Evolutionary conservation across 495 filamentous ascomycete genomes (phyloP), one percentile per base, ranked within the genome.

Genomic region (Margaritispora aquatica): DNA sequence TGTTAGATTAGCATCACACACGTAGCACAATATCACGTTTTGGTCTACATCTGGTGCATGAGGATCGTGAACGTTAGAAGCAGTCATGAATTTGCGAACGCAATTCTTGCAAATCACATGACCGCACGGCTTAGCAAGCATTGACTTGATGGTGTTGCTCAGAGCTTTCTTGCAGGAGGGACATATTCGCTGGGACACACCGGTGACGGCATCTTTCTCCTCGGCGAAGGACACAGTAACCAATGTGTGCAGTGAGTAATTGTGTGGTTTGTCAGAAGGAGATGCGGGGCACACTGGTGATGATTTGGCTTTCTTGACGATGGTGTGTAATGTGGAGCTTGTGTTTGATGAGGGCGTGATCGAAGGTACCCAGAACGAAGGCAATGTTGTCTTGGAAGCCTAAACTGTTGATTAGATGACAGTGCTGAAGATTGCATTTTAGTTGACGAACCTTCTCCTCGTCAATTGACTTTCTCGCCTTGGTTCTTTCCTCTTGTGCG

Each of bases 291-390:
- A 98, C 1, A 88, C 74, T 1, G 94, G 92, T 20, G 80, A 79
- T 59, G 82, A 72, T 66, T 96, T 96, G 51, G 76, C 67, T 31
- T 84, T 77, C 68, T 85, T 89, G 22, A 77, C 78, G 61, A 87
- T 77, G 7, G 78, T 74, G 62, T 82, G 78, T 8, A 81, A 69
- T n/a, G 69, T 62, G 27, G 75, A 74, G 55, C 70, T 74, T 36
- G 68, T 73, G 58, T 79, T 78, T 1, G 76, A 75, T 0, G 81
- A 77, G 0, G 93, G 91, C 0, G 89, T 94, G 27, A 95, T 75
- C 1, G 88, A 88, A 0, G 94, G 93, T 0, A 95, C 86, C 94
- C 94, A 98, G 75, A 97, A 97, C 2, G 92, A 94, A 0, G 91
- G 90, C 0, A 96, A 73, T n/a, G 82, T 84, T 0, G 84, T 84